phyloP scores from a whole-genome alignment of 2,329 filamentous ascomycete genomes.

The Dothistroma septosporum region DNA sequence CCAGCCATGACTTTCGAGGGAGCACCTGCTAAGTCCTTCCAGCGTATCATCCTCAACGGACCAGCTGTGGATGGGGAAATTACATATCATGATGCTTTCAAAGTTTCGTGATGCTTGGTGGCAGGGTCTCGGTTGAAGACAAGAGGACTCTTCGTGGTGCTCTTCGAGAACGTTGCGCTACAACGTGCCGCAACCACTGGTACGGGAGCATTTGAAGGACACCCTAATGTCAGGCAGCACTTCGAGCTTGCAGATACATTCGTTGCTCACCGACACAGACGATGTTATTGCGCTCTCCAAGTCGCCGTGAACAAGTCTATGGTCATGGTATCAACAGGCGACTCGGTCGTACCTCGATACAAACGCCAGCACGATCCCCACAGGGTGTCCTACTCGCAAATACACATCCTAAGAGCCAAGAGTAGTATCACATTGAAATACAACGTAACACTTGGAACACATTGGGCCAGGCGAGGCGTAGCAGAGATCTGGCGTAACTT shows the following conservation, averaged over 20 bases:
- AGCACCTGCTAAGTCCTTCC: slow-evolving; percentile 6
- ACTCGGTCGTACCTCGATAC: background rate
- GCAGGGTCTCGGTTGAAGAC: background rate
- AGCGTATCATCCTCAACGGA: background rate
- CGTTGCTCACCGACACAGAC: background rate
- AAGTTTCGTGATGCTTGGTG: background rate
- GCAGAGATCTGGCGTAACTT: too few relatives aligned
- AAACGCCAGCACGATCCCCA: background rate
- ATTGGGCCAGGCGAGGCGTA: too few relatives aligned
- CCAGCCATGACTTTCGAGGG: slow-evolving; percentile 2
- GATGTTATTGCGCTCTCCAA: background rate
- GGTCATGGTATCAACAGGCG: background rate
- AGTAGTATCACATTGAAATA: background rate
- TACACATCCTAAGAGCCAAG: background rate
- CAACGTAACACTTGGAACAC: too few relatives aligned
- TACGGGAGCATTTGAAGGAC: background rate
- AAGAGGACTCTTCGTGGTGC: background rate
- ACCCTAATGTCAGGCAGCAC: slow-evolving; percentile 1
- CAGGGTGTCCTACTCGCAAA: background rate
- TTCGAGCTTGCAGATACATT: background rate
- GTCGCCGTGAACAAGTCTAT: background rate
- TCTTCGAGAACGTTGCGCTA: background rate
- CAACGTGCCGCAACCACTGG: background rate
- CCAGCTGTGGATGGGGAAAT: background rate
- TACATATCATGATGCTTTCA: slow-evolving; percentile 11